Evolutionary conservation across 1,139 yeast genomes (phyloP).

Genomic region (Yamadazyma diospyri): DNA sequence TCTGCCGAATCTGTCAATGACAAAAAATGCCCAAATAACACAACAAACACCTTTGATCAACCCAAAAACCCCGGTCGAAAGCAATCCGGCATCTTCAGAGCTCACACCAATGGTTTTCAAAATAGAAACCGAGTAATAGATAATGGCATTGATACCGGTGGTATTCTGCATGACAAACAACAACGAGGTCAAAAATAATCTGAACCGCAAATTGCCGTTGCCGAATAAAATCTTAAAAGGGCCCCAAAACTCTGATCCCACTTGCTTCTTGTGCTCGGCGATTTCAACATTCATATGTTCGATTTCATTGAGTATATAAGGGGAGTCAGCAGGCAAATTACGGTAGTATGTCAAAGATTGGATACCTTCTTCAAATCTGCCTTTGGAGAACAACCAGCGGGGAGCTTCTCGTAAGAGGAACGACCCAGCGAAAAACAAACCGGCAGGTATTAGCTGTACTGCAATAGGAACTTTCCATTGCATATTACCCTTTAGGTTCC

Average conservation of each 20-base stretch:
- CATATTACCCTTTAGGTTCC: constrained; percentile 16
- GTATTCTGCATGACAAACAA: constrained; percentile 34
- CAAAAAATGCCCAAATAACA: constrained; percentile 40
- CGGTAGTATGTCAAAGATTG: constrained; percentile 27
- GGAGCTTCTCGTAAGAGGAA: constrained; percentile 46
- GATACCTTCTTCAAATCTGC: constrained; percentile 33
- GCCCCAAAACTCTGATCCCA: constrained; percentile 24
- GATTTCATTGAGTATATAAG: constrained; percentile 26
- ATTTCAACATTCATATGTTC: constrained; percentile 20
- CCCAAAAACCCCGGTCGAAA: constrained; percentile 60
- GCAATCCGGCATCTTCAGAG: constrained; percentile 39
- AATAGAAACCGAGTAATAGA: constrained; percentile 31
- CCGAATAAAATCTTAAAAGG: constrained; percentile 25
- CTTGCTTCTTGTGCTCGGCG: constrained; percentile 18
- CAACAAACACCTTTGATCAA: constrained; percentile 44
- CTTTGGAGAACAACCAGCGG: constrained; percentile 38
- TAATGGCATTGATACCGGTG: constrained; percentile 32
- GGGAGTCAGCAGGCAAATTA: constrained; percentile 22
- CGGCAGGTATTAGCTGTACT: constrained; percentile 42
- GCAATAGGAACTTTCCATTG: constrained; percentile 40
- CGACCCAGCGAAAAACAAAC: constrained; percentile 35
- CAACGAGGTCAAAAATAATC: constrained; percentile 25
- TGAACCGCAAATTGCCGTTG: constrained; percentile 20
- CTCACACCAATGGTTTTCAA: constrained; percentile 29
- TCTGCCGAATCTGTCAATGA: constrained; percentile 48